Evolutionary conservation across 2,329 filamentous ascomycete species (phyloP), one percentile per base, ranked within the genome.

Genomic region (Fusarium irregulare): DNA sequence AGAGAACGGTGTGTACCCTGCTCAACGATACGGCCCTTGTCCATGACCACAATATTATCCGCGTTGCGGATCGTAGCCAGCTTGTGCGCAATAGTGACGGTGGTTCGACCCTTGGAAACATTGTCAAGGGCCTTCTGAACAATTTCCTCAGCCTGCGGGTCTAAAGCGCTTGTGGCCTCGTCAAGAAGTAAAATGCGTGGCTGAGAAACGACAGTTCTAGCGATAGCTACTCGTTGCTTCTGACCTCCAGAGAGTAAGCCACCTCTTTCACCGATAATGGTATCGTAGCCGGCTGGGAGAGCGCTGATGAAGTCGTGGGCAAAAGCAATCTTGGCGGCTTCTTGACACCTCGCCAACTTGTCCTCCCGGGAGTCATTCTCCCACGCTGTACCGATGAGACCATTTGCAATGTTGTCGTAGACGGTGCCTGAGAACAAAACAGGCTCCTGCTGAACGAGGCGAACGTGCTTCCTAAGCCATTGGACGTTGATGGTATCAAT

Each of bases 131-230:
- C 79, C 2, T 71, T 72, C 69, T 85, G 83, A 23, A 88, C 85
- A 1, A 80, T 77, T 37, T 77, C 78, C 30, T 82, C 79, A 9
- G 78, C 72, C 50, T 63, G 71, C 7, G 78, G 76, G 41, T 83
- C 79, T 40, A 83, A 72, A 2, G 88, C 86, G 25, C 85, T 87
- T 0, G 89, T 92, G 2, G 89, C 89, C 78, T 92, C 90, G 68
- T 92, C 91, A 7, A 90, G 81, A 14, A 93, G 86, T 4, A 93
- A 80, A 50, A 93, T 89, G 6, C 83, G 82, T 3, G 87, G 86
- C 9, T 83, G 81, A 3, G 85, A 80, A 4, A 88, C 78, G 10
- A 89, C 77, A 0, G 85, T 86, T 4, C 86, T 79, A 0, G 87
- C 86, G 40, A 89, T 85, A 4, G 84, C 85, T 4, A 89, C 78